Evolutionary conservation across 2,329 filamentous ascomycete genomes (phyloP).

Genomic region (Aspergillus pseudotamarii): DNA sequence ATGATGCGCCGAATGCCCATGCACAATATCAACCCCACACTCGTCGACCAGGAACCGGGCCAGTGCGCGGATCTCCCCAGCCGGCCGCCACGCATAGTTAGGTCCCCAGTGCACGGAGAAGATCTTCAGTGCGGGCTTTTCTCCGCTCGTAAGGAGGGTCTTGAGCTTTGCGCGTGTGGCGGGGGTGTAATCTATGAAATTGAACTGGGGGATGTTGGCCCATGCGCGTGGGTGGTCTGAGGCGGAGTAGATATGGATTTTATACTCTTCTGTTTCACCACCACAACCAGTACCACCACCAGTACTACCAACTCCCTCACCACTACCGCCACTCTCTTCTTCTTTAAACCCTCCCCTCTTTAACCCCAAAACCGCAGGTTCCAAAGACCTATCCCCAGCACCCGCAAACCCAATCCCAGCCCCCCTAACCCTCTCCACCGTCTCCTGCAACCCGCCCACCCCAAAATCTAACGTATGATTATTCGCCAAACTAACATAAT

Average conservation of each 20-base stretch:
- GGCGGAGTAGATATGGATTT: not conserved
- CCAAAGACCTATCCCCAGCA: not conserved
- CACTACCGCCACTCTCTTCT: no score
- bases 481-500: not conserved
- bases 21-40: conserved; percentile 45
- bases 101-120: conserved; percentile 47
- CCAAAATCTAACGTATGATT: not conserved
- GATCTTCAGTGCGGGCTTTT: conserved; percentile 34
- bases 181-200: not conserved
- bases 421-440: not conserved
- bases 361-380: no score
- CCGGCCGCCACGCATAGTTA: conserved; percentile 43
- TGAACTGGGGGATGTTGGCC: not conserved
- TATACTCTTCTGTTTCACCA: not conserved
- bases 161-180: not conserved
- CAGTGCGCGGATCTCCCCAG: conserved; percentile 32
- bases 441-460: not conserved
- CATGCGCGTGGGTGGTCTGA: not conserved
- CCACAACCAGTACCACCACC: no score
- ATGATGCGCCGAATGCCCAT: conserved; percentile 47
- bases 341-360: no score
- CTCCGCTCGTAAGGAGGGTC: conserved; percentile 21
- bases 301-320: no score
- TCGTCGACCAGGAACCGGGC: conserved; percentile 46
- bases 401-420: not conserved